Percentiles rank a stretch among this genome's conserved stretches.
Evolutionary conservation across 2,329 filamentous ascomycete species (phyloP).

Genomic region (Fusarium compactum): DNA sequence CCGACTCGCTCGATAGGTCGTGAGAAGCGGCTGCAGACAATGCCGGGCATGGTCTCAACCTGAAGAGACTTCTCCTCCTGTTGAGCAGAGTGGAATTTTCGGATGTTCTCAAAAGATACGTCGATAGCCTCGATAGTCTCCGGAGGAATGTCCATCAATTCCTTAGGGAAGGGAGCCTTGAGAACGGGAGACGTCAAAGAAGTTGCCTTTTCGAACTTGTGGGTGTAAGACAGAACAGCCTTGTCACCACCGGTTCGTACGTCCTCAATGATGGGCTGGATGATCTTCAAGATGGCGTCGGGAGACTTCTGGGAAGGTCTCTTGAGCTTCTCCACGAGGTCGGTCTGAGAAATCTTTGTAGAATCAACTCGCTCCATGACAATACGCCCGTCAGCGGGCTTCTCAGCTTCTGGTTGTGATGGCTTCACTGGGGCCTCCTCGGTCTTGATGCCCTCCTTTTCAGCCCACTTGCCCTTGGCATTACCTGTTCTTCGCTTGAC

Average conservation of each 20-base stretch:
- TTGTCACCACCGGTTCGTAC: constrained; percentile 87
- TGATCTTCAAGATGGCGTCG: constrained; percentile 92
- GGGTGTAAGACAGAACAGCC: constrained; percentile 90
- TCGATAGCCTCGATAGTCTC: constrained; percentile 96
- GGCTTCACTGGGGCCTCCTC: constrained; percentile 53
- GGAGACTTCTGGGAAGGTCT: constrained; percentile 94
- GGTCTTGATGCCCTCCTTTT: constrained; percentile 77
- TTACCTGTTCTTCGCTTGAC: constrained; percentile 93
- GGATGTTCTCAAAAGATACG: constrained; percentile 92
- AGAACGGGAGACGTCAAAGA: constrained; percentile 90
- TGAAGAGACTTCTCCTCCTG: constrained; percentile 83
- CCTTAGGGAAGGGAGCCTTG: constrained; percentile 85
- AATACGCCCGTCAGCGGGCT: constrained; percentile 68
- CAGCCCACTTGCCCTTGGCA: constrained; percentile 92
- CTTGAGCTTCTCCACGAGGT: constrained; percentile 81
- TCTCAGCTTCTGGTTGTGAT: constrained; percentile 47
- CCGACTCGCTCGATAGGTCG: constrained; percentile 96
- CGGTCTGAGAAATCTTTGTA: constrained; percentile 69
- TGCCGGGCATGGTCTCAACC: constrained; percentile 98
- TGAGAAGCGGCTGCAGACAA: constrained; percentile 92
- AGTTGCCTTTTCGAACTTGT: constrained; percentile 97
- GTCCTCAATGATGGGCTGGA: constrained; percentile 90
- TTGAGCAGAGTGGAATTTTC: constrained; percentile 92
- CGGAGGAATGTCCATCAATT: constrained; percentile 84
- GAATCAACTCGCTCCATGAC: constrained; percentile 85